Evolutionary conservation across 768 basidiomycete genomes (phyloP), one percentile per base, ranked within the genome.

Genomic region (Exidia glandulosa): DNA sequence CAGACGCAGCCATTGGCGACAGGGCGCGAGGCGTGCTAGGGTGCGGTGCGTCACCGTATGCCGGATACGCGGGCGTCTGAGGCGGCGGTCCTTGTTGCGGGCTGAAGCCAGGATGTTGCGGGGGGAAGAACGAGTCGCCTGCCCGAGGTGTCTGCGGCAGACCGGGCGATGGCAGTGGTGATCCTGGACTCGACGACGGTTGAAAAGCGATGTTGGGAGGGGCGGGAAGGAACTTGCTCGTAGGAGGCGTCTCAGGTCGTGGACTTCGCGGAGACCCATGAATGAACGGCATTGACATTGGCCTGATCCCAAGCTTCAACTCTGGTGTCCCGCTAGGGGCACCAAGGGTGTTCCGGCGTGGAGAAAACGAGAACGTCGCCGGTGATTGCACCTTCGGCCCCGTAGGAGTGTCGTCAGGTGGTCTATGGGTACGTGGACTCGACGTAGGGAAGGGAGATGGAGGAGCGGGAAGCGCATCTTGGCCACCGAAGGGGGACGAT

Each of bases 401-500:
- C 5, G 6, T 45, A 27, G 30, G 25, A 54, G 50, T 12, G 25
- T 47, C 52, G 25, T 54, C 25, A 29, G 10, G 14, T n/a, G 50
- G 50, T 27, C 50, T 23, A 13, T 64, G 64, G 23, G 47, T 66
- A 25, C 57, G 65, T 19, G 74, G 68, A 32, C 65, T 72, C 41
- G 70, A 73, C 12, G 64, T 59, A 19, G 88, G 90, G 71, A 91
- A 92, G 0, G 90, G 90, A 0, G 90, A 88, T 2, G 88, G 78
- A 10, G 88, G 90, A 60, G 88, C 85, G 0, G 88, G 88, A 19
- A 89, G 76, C 7, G 76, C 81, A 66, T 81, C 63, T 71, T 68
- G 66, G 1, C 66, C 69, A 41, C 76, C 73, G 5, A 59, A 55
- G 14, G 67, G 63, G 12, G 71, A 61, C 2, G 71, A 58, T 12